Percentiles rank a stretch among this genome's conserved stretches.
These are phyloP conservation scores for Trichoderma pleuroti DNA, from an alignment of 2,329 filamentous ascomycete genomes.

Conservation along the genomic window DNA sequence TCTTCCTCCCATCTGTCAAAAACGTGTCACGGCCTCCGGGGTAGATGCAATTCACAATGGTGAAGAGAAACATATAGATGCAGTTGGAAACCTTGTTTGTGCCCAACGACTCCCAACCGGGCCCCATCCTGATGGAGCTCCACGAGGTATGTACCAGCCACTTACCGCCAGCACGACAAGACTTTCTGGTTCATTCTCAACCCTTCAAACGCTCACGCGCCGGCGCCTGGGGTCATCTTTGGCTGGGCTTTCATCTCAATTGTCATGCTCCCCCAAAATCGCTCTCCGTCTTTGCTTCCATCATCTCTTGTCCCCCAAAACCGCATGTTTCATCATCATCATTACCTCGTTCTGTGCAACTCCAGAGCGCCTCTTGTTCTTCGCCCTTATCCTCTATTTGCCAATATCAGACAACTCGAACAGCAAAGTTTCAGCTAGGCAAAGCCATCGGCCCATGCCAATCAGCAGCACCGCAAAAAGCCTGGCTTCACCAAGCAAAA, in stretches of 20 bases:
- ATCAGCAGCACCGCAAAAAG: not conserved
- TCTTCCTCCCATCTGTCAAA: not conserved
- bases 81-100: not conserved
- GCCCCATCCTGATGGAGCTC: not conserved
- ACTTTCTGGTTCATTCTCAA: not conserved
- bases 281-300: not conserved
- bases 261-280: not conserved
- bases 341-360: not conserved
- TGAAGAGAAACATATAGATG: not conserved
- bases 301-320: not conserved
- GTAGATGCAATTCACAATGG: not conserved
- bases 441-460: not conserved
- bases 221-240: not conserved
- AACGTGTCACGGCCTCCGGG: not conserved
- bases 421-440: slow-evolving; percentile 3
- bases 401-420: not conserved
- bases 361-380: not conserved
- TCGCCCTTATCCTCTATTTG: not conserved
- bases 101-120: slow-evolving; percentile 13
- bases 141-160: not conserved
- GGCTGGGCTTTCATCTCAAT: not conserved
- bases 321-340: not conserved
- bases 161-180: not conserved
- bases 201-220: slow-evolving; percentile 13
- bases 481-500: not conserved